Conservation (phyloP, 2,329 filamentous ascomycete genomes). For the Chaetomium sp. region DNA sequence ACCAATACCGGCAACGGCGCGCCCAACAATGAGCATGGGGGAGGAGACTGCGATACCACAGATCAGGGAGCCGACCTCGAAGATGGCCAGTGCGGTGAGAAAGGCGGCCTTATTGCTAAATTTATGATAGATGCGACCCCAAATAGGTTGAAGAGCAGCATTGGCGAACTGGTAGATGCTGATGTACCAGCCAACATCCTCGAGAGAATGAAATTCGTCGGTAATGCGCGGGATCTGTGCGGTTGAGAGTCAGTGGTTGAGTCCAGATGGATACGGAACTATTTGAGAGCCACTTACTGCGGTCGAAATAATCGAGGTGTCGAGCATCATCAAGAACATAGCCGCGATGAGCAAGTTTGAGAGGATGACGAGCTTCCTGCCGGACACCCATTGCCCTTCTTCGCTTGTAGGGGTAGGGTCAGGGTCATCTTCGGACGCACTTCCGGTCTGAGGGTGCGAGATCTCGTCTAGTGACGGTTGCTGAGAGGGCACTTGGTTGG, state of each 20-base stretch:
- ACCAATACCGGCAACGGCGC: slow-evolving; percentile 48
- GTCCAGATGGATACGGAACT: background rate
- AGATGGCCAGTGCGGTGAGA: slow-evolving; percentile 39
- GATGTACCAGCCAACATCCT: slow-evolving; percentile 24
- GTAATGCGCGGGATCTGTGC: slow-evolving; percentile 22
- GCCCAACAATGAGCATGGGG: slow-evolving; percentile 47
- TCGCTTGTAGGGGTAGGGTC: background rate
- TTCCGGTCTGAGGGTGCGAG: background rate
- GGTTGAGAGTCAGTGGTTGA: background rate
- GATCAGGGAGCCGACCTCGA: slow-evolving; percentile 51
- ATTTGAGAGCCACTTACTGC: slow-evolving; percentile 22
- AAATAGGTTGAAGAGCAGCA: slow-evolving; percentile 20
- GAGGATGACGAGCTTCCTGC: slow-evolving; percentile 12
- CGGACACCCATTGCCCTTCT: slow-evolving; percentile 9
- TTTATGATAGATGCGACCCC: slow-evolving; percentile 21
- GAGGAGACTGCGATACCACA: slow-evolving; percentile 45
- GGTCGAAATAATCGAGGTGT: slow-evolving; percentile 48
- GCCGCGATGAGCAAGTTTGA: slow-evolving; percentile 30
- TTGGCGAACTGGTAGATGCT: slow-evolving; percentile 23
- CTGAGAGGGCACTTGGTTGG: background rate
- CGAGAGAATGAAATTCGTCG: slow-evolving; percentile 24
- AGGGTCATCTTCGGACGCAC: background rate
- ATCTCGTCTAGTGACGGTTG: background rate
- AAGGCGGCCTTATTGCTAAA: slow-evolving; percentile 30
- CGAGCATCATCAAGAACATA: slow-evolving; percentile 43